Conservation (phyloP, 805 yeast species). For the Wickerhamiella vanderwaltii region DNA sequence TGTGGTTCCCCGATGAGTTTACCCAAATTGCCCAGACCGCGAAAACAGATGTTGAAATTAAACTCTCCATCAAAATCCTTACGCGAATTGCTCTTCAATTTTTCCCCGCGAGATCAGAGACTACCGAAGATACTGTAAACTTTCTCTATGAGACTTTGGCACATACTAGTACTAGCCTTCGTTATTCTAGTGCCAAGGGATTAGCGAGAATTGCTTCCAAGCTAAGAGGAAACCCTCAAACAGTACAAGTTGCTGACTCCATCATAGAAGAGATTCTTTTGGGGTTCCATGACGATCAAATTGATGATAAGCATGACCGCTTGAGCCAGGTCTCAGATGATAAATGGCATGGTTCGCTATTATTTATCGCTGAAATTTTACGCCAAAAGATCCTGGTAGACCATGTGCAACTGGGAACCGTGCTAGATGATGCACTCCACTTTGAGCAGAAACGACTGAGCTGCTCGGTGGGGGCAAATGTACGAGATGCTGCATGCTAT, state of each 20-base stretch:
- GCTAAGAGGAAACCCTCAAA: constrained; percentile 22
- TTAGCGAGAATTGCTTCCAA: constrained; percentile 37
- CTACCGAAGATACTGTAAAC: constrained; percentile 4
- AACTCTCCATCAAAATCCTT: neutral
- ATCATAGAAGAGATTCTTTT: constrained; percentile 26
- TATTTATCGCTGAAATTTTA: constrained; percentile 42
- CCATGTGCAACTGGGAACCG: constrained; percentile 13
- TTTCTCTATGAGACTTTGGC: constrained; percentile 6
- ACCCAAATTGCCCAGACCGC: constrained; percentile 16
- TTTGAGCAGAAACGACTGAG: constrained; percentile 47
- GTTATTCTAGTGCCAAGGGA: constrained; percentile 40
- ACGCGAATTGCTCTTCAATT: neutral
- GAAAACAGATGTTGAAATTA: neutral
- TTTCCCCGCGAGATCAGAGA: neutral
- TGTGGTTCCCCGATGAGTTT: constrained; percentile 11
- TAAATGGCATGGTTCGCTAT: constrained; percentile 45
- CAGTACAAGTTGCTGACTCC: constrained; percentile 23
- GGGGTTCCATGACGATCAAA: constrained; percentile 18
- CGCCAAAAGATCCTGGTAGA: constrained; percentile 12
- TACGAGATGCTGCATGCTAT: constrained; percentile 78
- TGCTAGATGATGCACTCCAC: constrained; percentile 31
- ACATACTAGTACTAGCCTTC: constrained; percentile 12
- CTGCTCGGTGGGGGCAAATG: constrained; percentile 46
- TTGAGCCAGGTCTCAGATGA: constrained; percentile 31
- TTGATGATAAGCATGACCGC: constrained; percentile 11